phyloP scores from a whole-genome alignment of 1,284 basidiomycete genomes.

The Microstroma glucosiphilum region DNA sequence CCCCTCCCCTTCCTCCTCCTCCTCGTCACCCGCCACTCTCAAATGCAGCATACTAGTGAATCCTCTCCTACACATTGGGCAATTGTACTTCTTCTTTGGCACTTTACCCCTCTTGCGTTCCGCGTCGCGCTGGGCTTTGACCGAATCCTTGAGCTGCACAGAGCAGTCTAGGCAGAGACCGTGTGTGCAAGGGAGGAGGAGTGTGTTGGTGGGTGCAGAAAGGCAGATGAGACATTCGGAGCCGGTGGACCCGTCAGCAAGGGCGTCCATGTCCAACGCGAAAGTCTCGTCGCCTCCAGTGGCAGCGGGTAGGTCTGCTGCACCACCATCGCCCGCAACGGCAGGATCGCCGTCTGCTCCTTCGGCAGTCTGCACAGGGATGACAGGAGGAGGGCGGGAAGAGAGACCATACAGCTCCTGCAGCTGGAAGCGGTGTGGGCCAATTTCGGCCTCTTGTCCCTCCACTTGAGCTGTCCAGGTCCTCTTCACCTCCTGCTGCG shows the following conservation, averaged over 20 bases:
- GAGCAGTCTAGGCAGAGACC: slow-evolving; percentile 47
- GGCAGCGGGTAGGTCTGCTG: not conserved
- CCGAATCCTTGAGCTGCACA: slow-evolving; percentile 42
- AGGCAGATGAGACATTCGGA: slow-evolving; percentile 48
- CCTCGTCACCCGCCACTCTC: not conserved
- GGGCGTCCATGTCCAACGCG: slow-evolving; percentile 15
- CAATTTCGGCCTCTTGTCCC: slow-evolving; percentile 45
- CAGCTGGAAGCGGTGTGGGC: slow-evolving; percentile 41
- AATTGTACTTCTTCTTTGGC: slow-evolving; percentile 41
- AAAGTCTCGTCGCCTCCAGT: slow-evolving; percentile 3
- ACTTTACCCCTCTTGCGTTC: slow-evolving; percentile 41
- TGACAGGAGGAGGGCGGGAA: slow-evolving; percentile 27
- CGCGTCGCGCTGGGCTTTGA: slow-evolving; percentile 29
- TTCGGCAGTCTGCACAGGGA: not conserved
- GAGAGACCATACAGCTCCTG: slow-evolving; percentile 47
- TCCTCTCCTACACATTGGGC: slow-evolving; percentile 43
- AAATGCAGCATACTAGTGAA: slow-evolving; percentile 2
- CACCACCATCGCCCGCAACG: slow-evolving; percentile 8
- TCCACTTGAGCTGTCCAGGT: slow-evolving; percentile 37
- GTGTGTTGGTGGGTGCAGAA: slow-evolving; percentile 35
- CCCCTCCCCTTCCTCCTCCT: not conserved
- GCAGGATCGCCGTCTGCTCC: slow-evolving; percentile 15
- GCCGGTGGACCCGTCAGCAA: slow-evolving; percentile 24
- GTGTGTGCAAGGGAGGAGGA: slow-evolving; percentile 49
- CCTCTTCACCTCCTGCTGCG: slow-evolving; percentile 8